Base-by-base conservation (phyloP, 176 grass and related monocot genomes). In the Eleusine indica region DNA sequence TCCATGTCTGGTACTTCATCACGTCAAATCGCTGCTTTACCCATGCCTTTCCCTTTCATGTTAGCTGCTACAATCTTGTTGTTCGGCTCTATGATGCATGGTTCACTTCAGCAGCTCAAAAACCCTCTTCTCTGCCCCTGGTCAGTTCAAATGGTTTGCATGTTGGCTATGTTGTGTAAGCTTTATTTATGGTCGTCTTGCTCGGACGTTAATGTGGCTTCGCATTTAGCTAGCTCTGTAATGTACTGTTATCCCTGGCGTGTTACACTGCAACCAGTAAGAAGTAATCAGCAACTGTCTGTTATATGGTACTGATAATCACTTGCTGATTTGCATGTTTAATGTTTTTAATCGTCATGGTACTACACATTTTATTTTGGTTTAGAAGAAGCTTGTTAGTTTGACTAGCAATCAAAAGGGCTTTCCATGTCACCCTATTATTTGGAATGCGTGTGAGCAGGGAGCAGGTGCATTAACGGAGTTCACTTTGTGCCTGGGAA, bases 141-240 rank as follows among this genome's bases (percentile, higher is more conserved):
- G 60, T 72, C 70, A 77, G 75, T 83, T 65, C 42, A 66, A 91
- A 84, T 73, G 82, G 79, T 90, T 76, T 88, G 74, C 86, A 79
- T 88, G 86, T 89, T 87, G 84, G 80, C 81, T 87, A 86, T 89
- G 72, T 73, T 89, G 89, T 91, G 80, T 94, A 90, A 91, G 86
- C 92, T 87, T 90, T 94, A 72, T 81, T 81, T 82, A 82, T 57
- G 78, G 75, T 80, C 60, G 28, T 83, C 80, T 89, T 75, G 71
- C 37, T 46, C 7, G 30, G 84, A 83, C 9, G 13, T 65, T 85
- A 70, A 80, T 72, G 73, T 83, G 84, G 84, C 87, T 89, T 92
- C 75, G n/a, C 79, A 86, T 87, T 86, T 89, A 80, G 84, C 90
- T 84, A 89, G 70, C 80, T 81, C 62, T 86, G 79, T 89, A 83